Evolutionary conservation across 192 early-diverging fungal species (phyloP).

Genomic region (Helicostylum pulchrum): DNA sequence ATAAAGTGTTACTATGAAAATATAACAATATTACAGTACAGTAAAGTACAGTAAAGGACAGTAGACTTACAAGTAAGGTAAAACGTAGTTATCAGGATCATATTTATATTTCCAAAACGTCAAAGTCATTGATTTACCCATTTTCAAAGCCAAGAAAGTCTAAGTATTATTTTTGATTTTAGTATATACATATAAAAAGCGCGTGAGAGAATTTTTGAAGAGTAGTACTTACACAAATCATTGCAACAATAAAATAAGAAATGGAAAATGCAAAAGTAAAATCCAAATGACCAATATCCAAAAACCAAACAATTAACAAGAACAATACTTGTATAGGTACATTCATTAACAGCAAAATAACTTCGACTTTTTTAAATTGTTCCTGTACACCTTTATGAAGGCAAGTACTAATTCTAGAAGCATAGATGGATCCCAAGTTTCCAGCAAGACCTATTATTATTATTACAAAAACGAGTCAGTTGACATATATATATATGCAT

Average conservation of each 20-base stretch:
- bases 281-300: constrained; percentile 45
- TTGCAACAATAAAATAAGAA: constrained; percentile 53
- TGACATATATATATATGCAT: neutral
- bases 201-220: too few species aligned
- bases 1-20: neutral
- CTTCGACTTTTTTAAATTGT: constrained; percentile 48
- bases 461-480: neutral
- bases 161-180: constrained; percentile 27
- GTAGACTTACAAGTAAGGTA: constrained; percentile 55
- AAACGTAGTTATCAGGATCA: constrained; percentile 74
- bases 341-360: constrained; percentile 63
- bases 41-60: too few species aligned
- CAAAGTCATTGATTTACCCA: constrained; percentile 56
- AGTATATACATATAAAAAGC: too few species aligned
- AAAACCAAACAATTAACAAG: constrained; percentile 44
- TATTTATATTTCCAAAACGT: constrained; percentile 66
- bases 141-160: constrained; percentile 49
- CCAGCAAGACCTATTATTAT: constrained; percentile 58
- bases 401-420: constrained; percentile 70
- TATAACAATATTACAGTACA: neutral
- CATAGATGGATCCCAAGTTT: constrained; percentile 79
- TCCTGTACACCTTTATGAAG: constrained; percentile 54
- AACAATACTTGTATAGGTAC: constrained; percentile 66
- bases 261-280: constrained; percentile 44
- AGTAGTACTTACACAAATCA: constrained; percentile 51